These are phyloP conservation scores for Pythium graminicola DNA, from an alignment of 352 stramenopile species.

Conservation along the genomic window DNA sequence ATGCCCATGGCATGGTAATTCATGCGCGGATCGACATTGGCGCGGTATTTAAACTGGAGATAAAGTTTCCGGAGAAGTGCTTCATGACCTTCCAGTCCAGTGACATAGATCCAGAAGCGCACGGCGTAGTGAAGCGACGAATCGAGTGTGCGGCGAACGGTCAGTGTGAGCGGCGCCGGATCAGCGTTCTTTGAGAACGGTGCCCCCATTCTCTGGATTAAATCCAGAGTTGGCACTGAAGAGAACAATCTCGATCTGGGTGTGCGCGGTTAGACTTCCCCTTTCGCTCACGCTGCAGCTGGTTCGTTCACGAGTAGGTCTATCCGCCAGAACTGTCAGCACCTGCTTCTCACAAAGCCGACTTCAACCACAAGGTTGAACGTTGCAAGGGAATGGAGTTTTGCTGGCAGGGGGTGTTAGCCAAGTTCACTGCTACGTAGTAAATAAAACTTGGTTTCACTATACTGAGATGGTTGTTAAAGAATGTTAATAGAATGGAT, in stretches of 20 bases:
- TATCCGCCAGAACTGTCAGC: no score
- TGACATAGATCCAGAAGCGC: slow-evolving; percentile 78
- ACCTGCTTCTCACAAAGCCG: not conserved
- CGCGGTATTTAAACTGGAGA: slow-evolving; percentile 48
- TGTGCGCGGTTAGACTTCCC: slow-evolving; percentile 2
- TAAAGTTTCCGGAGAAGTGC: slow-evolving; percentile 37
- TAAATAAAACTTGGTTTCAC: not conserved
- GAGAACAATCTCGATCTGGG: not conserved
- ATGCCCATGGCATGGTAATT: slow-evolving; percentile 47
- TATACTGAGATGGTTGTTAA: slow-evolving; percentile 10
- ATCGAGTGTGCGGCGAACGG: slow-evolving; percentile 20
- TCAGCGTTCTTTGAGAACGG: slow-evolving; percentile 14
- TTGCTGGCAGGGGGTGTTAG: slow-evolving; percentile 4
- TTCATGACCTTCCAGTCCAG: slow-evolving; percentile 59
- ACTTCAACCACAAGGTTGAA: slow-evolving; percentile 21
- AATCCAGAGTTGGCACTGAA: not conserved
- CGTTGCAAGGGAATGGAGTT: not conserved
- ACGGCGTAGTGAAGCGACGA: slow-evolving; percentile 44
- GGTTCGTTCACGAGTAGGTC: not conserved
- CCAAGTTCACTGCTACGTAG: slow-evolving; percentile 26
- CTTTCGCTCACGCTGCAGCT: not conserved
- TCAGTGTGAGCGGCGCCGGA: slow-evolving; percentile 16
- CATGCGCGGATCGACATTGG: slow-evolving; percentile 25
- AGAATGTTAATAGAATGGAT: slow-evolving; percentile 7
- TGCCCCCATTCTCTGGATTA: slow-evolving; percentile 16